Evolutionary conservation across 2,329 filamentous ascomycete genomes (phyloP), one percentile per base, ranked within the genome.

Genomic region (Exophiala sideris): DNA sequence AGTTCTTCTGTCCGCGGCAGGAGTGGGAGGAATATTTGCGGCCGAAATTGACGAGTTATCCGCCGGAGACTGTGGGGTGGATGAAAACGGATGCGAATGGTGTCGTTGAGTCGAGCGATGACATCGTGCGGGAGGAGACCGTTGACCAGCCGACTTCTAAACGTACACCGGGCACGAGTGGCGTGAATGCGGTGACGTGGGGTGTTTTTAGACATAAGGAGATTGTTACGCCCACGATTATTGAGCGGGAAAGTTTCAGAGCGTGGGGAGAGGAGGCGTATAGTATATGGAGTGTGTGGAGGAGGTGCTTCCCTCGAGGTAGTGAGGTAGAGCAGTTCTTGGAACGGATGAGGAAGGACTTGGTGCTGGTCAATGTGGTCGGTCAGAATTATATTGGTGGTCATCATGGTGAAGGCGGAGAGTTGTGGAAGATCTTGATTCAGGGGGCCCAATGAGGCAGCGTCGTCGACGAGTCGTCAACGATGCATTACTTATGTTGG

Each of bases 191-290:
- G 0, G 94, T 99, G 1, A 99, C 94, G 0, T 97, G 92, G 92
- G 92, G 92, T 48, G 89, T 91, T 1, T 97, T 97, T 73, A 87
- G 89, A 0, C 90, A 90, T 39, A 96, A 96, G 73, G 92, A 97
- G 71, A 97, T 97, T 67, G 83, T 95, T 54, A 95, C 91, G 18
- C 92, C 92, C 2, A 97, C 92, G 1, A 97, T 97, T 67, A 95
- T 97, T 65, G 92, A 97, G 70, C 89, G 91, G 63, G 89, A 96
- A 48, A 94, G 88, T 68, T 97, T 97, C 79, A 81, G 85, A 58
- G 90, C 91, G 6, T 99, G 94, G 94, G 82, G 85, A 53, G 94
- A 97, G 68, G 94, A 99, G 77, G 92, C 94, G 1, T 99, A 94
- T 74, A 87, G 87, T 32, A 96, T 97, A 66, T 97, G 92, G 88